Base-by-base conservation (phyloP, 2,329 filamentous ascomycete genomes). In the Sclerotinia nivalis region DNA sequence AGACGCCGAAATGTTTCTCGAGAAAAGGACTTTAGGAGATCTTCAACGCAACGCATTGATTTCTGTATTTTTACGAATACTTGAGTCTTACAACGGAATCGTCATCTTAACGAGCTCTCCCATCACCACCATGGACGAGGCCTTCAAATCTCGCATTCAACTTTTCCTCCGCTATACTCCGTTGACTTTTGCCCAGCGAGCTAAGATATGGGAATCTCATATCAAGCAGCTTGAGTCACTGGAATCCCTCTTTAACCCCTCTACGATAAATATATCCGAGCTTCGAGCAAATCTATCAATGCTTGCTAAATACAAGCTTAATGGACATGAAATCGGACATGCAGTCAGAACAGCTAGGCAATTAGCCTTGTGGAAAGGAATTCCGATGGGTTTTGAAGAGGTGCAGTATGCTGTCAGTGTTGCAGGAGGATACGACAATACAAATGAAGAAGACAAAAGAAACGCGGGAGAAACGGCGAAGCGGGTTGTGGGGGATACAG, bases 21-120 rank as follows among this genome's bases (percentile, higher is more conserved):
- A 69, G 13, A 66, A 69, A n/a, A 49, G 61, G 18, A 59, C 28
- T 10, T 43, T 66, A 7, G 50, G 59, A 56, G 68, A 69, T 18
- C 20, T 66, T 12, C 68, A 58, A 13, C 60, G 68, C n/a, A 69
- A 66, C 55, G 52, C 61, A 34, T 58, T 69, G 43, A 49, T 66
- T 7, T 69, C 68, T 31, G 78, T 79, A 47, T 78, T 80, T 59
- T 76, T 83, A 43, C 78, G 80, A 20, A 74, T 76, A n/a, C 72
- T 83, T 18, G 79, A 81, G 49, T 82, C 82, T 64, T 82, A 81
- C 61, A 73, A 43, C 22, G 68, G 82, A 52, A 80, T 83, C 61
- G 74, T 81, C 1, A 79, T 83, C 71, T 76, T 83, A 0, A 83
- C 82, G 3, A 79, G 79, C n/a, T 80, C 82, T 28, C 77, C 81